Base-by-base conservation (phyloP, 176 grass and related monocot genomes). In the Bromus sterilis region DNA sequence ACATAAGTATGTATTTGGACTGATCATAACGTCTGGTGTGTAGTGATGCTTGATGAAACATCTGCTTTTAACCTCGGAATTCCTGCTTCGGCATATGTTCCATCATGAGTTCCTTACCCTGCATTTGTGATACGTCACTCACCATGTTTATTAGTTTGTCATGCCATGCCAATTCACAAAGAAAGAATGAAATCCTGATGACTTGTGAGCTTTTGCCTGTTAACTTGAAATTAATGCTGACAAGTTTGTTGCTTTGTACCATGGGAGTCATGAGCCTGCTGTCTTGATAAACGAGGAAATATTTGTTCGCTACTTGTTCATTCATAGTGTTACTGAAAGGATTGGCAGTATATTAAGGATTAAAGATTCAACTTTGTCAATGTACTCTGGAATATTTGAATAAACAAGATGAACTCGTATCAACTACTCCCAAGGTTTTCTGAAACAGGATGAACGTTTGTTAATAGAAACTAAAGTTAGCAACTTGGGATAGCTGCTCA, bases 171-270 rank as follows among this genome's bases (percentile, higher is more conserved):
- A 71, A 71, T 71, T 35, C 14, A 25, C 39, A 71, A 29, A 24
- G 41, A 42, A 71, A 29, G 39, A 4, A 44, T 1, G 7, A 43
- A 30, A 71, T 30, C 68, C 25, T 44, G 7, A 46, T 71, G 68
- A 30, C 40, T 29, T 8, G 14, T 71, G 7, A 43, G 12, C 12
- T 42, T 42, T 43, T 46, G 11, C 66, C n/a, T 24, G 53, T 56
- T 41, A 69, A 42, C 5, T 41, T 25, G n/a, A n/a, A 69, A 15
- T 56, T 75, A 23, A 56, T n/a, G 20, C 48, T 14, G 11, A 9
- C 26, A 56, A 56, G 21, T 55, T 75, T 75, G 32, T 75, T 56
- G 48, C 20, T 75, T 75, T 75, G 48, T 67, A 67, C 65, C n/a
- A 25, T 75, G 11, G 29, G 53, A 74, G 29, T 53, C 73, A 56